Evolutionary conservation across 2,329 filamentous ascomycete genomes (phyloP).

Genomic region (Phialemoniopsis sp.): DNA sequence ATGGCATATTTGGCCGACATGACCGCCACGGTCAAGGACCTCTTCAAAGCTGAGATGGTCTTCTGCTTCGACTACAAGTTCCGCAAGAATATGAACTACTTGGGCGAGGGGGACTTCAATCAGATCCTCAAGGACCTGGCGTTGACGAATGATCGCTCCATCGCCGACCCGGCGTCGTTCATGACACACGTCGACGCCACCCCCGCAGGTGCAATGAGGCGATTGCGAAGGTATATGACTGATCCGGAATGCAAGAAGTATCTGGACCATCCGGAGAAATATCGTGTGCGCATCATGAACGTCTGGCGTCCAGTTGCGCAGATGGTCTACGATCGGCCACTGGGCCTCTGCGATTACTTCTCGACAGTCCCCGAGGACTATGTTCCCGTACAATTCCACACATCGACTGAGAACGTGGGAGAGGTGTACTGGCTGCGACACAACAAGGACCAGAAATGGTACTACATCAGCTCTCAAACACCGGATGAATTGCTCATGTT

Average conservation of each 20-base stretch:
- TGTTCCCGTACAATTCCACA: conserved; percentile 1
- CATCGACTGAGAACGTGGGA: conserved; percentile 1
- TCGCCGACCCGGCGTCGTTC: conserved; percentile 1
- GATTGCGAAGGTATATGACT: background rate
- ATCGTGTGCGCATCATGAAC: background rate
- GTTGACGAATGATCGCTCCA: conserved; percentile 1
- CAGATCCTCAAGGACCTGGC: conserved; percentile 2
- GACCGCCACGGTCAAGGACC: background rate
- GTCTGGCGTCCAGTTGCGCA: no score
- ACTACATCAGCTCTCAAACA: conserved; percentile 2
- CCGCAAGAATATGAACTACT: conserved; percentile 3
- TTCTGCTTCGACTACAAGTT: conserved; percentile 3
- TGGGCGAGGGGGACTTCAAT: conserved; percentile 2
- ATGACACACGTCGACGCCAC: conserved; percentile 2
- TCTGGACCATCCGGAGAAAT: background rate
- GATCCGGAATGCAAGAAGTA: conserved; percentile 1
- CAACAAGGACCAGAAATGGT: conserved; percentile 1
- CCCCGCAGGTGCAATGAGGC: background rate
- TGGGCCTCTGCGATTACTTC: background rate
- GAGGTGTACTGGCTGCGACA: conserved; percentile 2
- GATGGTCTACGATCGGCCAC: no score
- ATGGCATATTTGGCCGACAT: background rate
- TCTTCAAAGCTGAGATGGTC: conserved; percentile 1
- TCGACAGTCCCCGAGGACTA: conserved; percentile 2
- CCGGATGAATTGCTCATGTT: conserved; percentile 1